Evolutionary conservation across 257 asterid species (phyloP), one percentile per base, ranked within the genome.

Genomic region (Rauvolfia tetraphylla): DNA sequence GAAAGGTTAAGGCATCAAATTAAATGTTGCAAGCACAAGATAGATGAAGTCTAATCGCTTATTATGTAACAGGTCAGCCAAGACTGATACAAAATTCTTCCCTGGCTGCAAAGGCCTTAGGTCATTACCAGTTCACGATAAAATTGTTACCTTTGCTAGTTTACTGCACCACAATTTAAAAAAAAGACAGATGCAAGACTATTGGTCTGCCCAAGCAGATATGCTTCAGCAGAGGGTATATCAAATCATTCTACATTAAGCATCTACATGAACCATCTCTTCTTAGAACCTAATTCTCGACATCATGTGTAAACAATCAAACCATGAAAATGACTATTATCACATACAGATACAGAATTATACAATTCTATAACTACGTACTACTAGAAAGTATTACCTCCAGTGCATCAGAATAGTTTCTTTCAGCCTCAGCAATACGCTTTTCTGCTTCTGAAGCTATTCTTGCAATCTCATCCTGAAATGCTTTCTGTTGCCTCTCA

Each of bases 401-500:
- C 79, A 89, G 63, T 36, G 90, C 87, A 79, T 84, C 92, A 49
- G 86, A 86, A 79, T 81, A 89, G 76, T 83, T 87, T 61, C 80
- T 85, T 75, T 92, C 94, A 77, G 89, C 86, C 83, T 87, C 94
- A 73, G 84, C 81, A 75, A 88, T 81, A 72, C 77, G 96, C 66
- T 83, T 85, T 75, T 90, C 86, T 76, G 97, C 96, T 85, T 89
- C 98, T 76, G 76, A 72, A 73, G 88, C 81, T 69, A 88, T 86
- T 83, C 90, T 89, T 75, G 83, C 91, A 80, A 90, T 80, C 85
- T 89, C 94, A 74, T 89, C 91, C 77, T 86, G 87, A 81, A 87
- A 89, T 67, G 83, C 85, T 76, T 88, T 93, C 78, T 89, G 96
- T 79, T 87, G 96, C 75, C 97, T 86, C 83, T 93, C 98, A 77